Evolutionary conservation across 176 grass and related monocot species (phyloP).

Genomic region (Zea luxurians): DNA sequence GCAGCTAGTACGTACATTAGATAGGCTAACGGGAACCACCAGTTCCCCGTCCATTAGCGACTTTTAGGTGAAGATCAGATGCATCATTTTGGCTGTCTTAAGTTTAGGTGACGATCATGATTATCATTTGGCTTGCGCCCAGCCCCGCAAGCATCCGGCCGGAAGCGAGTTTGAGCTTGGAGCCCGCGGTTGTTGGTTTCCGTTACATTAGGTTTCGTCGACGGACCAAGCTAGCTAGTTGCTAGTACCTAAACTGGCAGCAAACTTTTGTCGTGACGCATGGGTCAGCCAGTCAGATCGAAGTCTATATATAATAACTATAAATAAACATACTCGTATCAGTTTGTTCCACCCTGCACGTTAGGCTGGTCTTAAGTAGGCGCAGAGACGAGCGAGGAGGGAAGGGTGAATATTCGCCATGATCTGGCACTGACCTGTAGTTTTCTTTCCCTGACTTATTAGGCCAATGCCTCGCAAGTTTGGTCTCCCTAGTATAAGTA

Average conservation of each 20-base stretch:
- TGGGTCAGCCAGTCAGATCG: neutral
- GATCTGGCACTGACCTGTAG: too few species aligned
- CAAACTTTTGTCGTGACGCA: conserved; percentile 10
- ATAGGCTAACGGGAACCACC: neutral
- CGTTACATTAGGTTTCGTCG: conserved; percentile 10
- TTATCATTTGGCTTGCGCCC: neutral
- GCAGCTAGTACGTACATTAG: neutral
- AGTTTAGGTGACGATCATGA: neutral
- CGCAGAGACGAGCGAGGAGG: too few species aligned
- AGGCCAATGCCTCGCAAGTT: too few species aligned
- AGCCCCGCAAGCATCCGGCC: neutral
- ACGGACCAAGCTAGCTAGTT: neutral
- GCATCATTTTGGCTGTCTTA: neutral
- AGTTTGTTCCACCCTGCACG: too few species aligned
- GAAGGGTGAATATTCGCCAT: too few species aligned
- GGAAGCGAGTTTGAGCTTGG: neutral
- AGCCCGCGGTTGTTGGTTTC: neutral
- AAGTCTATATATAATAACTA: neutral
- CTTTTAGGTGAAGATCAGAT: conserved; percentile 37
- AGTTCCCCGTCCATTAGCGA: neutral
- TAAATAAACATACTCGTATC: too few species aligned
- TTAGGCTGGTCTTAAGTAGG: too few species aligned
- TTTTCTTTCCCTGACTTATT: too few species aligned
- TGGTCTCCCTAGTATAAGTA: too few species aligned
- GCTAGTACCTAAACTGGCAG: conserved; percentile 29